Conservation (phyloP, 805 yeast genomes). For the Candida tammaniensis region DNA sequence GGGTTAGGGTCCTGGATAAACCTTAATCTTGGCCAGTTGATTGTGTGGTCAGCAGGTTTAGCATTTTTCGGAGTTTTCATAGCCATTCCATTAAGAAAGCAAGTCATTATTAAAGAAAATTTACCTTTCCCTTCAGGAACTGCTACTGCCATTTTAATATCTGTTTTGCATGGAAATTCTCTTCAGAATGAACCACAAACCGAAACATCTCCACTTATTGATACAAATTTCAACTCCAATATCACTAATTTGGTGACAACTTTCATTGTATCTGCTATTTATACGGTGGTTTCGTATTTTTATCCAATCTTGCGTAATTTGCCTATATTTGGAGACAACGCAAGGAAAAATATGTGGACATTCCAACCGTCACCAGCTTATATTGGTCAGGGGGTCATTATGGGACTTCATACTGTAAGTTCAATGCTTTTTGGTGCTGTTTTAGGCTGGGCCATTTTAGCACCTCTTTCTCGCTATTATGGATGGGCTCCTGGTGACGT, state of each 20-base stretch:
- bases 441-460: conserved; percentile 90
- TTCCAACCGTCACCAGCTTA: conserved; percentile 97
- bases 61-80: conserved; percentile 95
- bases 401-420: conserved; percentile 90
- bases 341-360: conserved; percentile 78
- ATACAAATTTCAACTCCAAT: conserved; percentile 50
- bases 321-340: conserved; percentile 69
- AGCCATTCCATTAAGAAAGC: conserved; percentile 83
- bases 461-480: conserved; percentile 65
- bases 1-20: conserved; percentile 47
- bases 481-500: conserved; percentile 91
- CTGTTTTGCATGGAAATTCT: conserved; percentile 67
- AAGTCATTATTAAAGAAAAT: conserved; percentile 83
- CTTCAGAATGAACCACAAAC: background rate
- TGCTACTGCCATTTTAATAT: conserved; percentile 91
- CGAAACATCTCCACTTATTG: too few relatives aligned
- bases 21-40: conserved; percentile 49
- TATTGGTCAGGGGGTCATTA: conserved; percentile 94
- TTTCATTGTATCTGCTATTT: conserved; percentile 65
- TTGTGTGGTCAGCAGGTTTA: conserved; percentile 81
- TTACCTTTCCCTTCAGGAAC: conserved; percentile 92
- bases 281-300: conserved; percentile 71
- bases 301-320: conserved; percentile 64
- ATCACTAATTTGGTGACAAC: conserved; percentile 58
- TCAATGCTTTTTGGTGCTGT: conserved; percentile 89